Base-by-base conservation (phyloP, 164 flowering plant genomes). In the Umbellularia californica region DNA sequence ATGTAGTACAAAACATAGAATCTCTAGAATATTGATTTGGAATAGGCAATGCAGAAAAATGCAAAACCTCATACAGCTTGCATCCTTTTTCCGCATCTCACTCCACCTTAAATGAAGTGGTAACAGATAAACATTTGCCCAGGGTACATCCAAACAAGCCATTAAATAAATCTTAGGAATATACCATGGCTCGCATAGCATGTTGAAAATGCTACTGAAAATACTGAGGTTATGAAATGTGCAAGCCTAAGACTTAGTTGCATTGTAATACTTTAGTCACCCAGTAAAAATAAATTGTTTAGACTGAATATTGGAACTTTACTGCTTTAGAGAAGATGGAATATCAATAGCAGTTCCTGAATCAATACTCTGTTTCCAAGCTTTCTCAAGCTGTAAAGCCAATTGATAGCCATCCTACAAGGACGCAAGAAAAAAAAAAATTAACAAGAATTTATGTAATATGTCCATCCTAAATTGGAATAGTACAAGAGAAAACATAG, bases 321-420 rank as follows among this genome's bases (percentile, higher is more conserved):
- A 95, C 97, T 91, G 86, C 78, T 74, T 90, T 15, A 95, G 74
- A 63, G 94, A 85, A 77, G 94, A 88, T 51, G 79, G 75, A 72
- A 95, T 68, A 76, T 92, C 97, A 71, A 92, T 47, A 51, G 90
- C 87, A 55, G 72, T 79, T 78, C 88, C 88, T 4, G 86, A 81
- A 65, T 85, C 75, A 63, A 72, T 70, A 80, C 94, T 87, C 71
- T 84, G 79, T 11, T 58, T 81, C 88, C 93, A 89, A 28, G 90
- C 91, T 76, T 83, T 90, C 47, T 93, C 97, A n/a, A 95, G 93
- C 82, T 95, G 97, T 74, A 86, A 13, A 62, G 99, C 97, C 65
- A 95, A 88, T 81, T 95, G 95, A 80, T 90, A 92, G 76, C 93
- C 71, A 82, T 95, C 99, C 98, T 95, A 88, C 41, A 80, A 79